phyloP scores from a whole-genome alignment of 2,329 filamentous ascomycete genomes.

The Penicillium sumatraense region DNA sequence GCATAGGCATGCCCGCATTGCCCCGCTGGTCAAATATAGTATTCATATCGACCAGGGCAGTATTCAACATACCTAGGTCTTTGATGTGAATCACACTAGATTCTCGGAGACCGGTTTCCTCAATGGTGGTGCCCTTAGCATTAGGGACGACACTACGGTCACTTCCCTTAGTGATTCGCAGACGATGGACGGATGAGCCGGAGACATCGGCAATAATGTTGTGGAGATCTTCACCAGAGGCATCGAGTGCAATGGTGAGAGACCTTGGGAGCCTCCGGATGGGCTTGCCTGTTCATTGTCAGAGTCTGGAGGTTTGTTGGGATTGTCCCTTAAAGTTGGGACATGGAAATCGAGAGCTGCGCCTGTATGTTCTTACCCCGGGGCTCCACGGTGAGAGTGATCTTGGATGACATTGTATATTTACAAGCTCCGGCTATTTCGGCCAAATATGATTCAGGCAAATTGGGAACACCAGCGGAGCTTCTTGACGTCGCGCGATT shows the following conservation, averaged over 20 bases:
- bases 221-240: slow-evolving; percentile 61
- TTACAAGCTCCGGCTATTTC: slow-evolving; percentile 4
- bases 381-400: slow-evolving; percentile 47
- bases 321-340: not conserved
- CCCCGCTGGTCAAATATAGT: not conserved
- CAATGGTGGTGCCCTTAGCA: slow-evolving; percentile 54
- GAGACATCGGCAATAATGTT: slow-evolving; percentile 59
- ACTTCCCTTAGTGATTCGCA: slow-evolving; percentile 68
- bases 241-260: slow-evolving; percentile 56
- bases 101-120: slow-evolving; percentile 61
- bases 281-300: slow-evolving; percentile 58
- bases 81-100: slow-evolving; percentile 78
- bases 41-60: not conserved
- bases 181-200: slow-evolving; percentile 60
- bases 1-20: not conserved
- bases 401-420: slow-evolving; percentile 38
- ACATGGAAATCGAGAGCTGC: slow-evolving; percentile 8
- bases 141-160: slow-evolving; percentile 65
- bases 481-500: slow-evolving; percentile 7
- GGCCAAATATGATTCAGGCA: not conserved
- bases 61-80: slow-evolving; percentile 73
- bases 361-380: slow-evolving; percentile 44
- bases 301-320: not conserved
- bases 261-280: slow-evolving; percentile 65
- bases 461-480: not conserved